Percentiles rank a stretch among this genome's conserved stretches.
Evolutionary conservation across 805 yeast genomes (phyloP).

Genomic region (Teunomyces kruisii): DNA sequence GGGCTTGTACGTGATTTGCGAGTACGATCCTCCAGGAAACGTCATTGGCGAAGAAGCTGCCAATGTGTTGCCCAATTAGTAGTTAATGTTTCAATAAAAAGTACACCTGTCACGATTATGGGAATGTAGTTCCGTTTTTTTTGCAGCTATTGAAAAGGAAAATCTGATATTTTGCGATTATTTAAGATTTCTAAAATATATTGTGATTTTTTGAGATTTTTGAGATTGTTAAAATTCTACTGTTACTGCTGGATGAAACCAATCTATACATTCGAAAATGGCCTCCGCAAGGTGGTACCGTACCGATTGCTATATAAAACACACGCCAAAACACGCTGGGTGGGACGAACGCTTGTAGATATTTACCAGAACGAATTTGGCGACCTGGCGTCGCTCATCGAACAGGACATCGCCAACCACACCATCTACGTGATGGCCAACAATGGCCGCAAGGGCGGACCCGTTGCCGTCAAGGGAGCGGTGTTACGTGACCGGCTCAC

Average conservation of each 20-base stretch:
- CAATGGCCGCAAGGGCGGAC: constrained; percentile 18
- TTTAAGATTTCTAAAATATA: no score
- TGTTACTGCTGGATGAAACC: neutral
- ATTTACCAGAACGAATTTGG: constrained; percentile 36
- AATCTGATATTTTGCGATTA: no score
- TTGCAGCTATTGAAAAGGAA: no score
- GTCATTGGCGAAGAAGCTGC: constrained; percentile 26
- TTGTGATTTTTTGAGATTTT: no score
- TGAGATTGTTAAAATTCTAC: neutral
- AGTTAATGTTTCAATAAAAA: neutral
- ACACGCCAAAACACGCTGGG: constrained; percentile 40
- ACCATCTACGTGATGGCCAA: constrained; percentile 25
- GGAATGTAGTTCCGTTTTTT: no score
- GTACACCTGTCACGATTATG: neutral
- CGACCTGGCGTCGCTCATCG: constrained; percentile 22
- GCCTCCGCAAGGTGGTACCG: constrained; percentile 36
- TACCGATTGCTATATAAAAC: constrained; percentile 32
- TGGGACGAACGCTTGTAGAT: constrained; percentile 29
- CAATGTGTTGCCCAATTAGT: constrained; percentile 25
- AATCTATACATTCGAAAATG: constrained; percentile 20
- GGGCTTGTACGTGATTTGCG: constrained; percentile 34
- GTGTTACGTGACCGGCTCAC: constrained; percentile 6
- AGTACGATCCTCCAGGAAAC: constrained; percentile 37
- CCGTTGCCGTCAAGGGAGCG: constrained; percentile 19
- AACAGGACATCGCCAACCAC: constrained; percentile 23